Conservation (phyloP, 176 grass and related monocot species). For the Triticum monococcum region DNA sequence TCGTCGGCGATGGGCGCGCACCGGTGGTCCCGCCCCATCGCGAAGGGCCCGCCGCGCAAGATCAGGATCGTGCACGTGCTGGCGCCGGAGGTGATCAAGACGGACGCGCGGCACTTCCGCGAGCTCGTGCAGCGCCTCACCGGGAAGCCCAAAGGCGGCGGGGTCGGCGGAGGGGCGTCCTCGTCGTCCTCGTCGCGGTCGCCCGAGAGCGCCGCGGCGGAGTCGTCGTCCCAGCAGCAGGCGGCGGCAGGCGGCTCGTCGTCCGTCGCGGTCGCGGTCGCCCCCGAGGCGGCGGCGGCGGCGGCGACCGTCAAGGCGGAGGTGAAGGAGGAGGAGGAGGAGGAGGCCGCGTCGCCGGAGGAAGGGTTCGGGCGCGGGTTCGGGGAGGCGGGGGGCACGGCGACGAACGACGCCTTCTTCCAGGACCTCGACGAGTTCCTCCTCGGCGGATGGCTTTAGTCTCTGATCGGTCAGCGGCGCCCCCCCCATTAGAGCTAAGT, state of each 20-base stretch:
- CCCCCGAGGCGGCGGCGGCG: not conserved
- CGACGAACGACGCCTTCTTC: slow-evolving; percentile 19
- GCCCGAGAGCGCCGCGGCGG: not conserved
- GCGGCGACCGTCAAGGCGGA: slow-evolving; percentile 7
- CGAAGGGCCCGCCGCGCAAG: slow-evolving; percentile 38
- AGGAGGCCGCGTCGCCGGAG: not conserved
- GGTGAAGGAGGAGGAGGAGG: slow-evolving; percentile 22
- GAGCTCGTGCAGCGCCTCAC: slow-evolving; percentile 76
- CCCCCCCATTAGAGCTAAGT: not conserved
- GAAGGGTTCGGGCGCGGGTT: slow-evolving; percentile 12
- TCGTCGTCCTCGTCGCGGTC: not conserved
- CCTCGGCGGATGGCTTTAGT: not conserved
- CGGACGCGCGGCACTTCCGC: slow-evolving; percentile 61
- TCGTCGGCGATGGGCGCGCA: not conserved
- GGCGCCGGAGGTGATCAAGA: slow-evolving; percentile 69
- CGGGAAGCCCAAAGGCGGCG: slow-evolving; percentile 31
- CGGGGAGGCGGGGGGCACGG: not conserved
- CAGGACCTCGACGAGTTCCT: slow-evolving; percentile 29
- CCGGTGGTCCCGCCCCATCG: slow-evolving; percentile 37
- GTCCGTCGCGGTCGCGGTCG: not conserved
- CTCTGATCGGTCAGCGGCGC: slow-evolving; percentile 13
- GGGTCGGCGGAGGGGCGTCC: not conserved
- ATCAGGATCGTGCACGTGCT: slow-evolving; percentile 70
- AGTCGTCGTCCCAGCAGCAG: not conserved
- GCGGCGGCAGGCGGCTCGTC: not conserved